Base-by-base conservation (phyloP, 1,284 basidiomycete genomes). In the Exobasidium cylindrosporum region DNA sequence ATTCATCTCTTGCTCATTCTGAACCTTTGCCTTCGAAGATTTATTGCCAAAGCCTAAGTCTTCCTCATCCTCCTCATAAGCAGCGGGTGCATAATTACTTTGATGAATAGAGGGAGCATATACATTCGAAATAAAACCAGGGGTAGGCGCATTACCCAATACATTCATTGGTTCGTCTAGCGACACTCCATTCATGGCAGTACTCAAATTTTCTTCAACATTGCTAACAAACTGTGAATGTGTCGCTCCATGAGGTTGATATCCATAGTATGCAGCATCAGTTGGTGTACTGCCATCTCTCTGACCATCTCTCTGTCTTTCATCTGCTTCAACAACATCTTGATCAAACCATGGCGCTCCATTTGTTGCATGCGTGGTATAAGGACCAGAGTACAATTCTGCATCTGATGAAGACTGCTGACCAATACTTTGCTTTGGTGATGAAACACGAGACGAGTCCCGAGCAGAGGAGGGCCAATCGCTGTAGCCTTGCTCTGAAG, bases 11-110 rank as follows among this genome's bases (percentile, higher is more conserved):
- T 47, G n/a, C 49, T 14, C 50, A 61, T 67, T 52, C 28, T 53
- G 49, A 43, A 73, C 80, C 79, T 81, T 84, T 56, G 71, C 77
- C 31, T 84, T 83, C 2, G 65, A 64, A 56, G 82, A 83, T 40
- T 40, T 40, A 76, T 97, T 98, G 11, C 94, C 91, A 63, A 98
- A 85, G 1, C 96, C 95, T 43, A 97, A 85, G 72, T 97, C 92
- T 56, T 94, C 92, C 3, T 88, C 87, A 21, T 90, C 90, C 3
- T 89, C 87, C 3, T 87, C 86, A 5, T 29, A 35, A 45, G 24
- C 28, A 17, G 28, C 30, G 17, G 35, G 17, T 23, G 21, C 26
- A 10, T 28, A 6, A 7, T 26, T 24, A 6, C 21, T 46, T 6
- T 43, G 3, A 24, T 58, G 17, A 4, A 24, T 21, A 6, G n/a